Evolutionary conservation across 148 eudicot species (phyloP), one percentile per base, ranked within the genome.

Genomic region (Vaccinium macrocarpon): DNA sequence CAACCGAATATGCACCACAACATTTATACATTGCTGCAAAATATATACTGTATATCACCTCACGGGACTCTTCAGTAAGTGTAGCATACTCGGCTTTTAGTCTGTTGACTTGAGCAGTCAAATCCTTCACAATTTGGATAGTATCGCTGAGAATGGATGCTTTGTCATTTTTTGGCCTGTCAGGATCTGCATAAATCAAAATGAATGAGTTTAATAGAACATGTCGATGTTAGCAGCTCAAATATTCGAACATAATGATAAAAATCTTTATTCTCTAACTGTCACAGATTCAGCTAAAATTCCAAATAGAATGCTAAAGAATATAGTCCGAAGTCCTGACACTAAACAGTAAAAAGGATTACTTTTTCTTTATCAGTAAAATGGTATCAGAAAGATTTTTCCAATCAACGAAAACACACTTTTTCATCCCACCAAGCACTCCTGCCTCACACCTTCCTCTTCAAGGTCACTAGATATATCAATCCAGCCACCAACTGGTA

Each of bases 141-240:
- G 98, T 91, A 77, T 95, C 98, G 42, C 83, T 84, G 23, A 95
- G 92, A 89, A 95, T 93, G 83, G 97, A 90, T 79, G 91, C 94
- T 88, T 95, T 95, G 88, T 93, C 98, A 82, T 92, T 91, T 85
- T 91, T 95, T 77, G 98, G 98, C 87, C 97, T 90, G 46, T 93
- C 98, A 35, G 92, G 90, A 86, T 95, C 98, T 95, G 93, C 89
- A 86, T 76, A 80, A 61, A 51, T 14, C 52, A 66, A 48, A 81
- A 25, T 59, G 72, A 35, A 81, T 13, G 71, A 53, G 35, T 66
- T n/a, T 25, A 15, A 10, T 48, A 81, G 51, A 48, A 49, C 14
- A 21, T 42, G 10, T 49, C 13, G 66, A 64, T 55, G 57, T 13
- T 62, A 23, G 35, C 23, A 35, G n/a, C n/a, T 19, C 27, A 59